Base-by-base conservation (phyloP, 352 stramenopile genomes). In the Globisporangium rhizosaccharum region DNA sequence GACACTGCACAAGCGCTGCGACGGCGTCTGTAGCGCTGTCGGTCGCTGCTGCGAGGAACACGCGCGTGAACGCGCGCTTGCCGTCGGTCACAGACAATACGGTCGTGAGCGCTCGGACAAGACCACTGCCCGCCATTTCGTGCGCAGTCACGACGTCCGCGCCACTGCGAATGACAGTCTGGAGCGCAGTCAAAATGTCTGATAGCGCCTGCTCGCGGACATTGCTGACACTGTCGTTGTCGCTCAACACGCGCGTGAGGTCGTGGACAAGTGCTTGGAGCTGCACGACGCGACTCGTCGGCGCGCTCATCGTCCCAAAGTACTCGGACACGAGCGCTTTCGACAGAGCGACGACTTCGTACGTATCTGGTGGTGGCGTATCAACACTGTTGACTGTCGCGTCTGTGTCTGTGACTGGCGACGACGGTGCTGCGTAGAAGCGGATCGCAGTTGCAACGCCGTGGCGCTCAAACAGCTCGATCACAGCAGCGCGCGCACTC, bases 81-180 rank as follows among this genome's bases (percentile, higher is more conserved):
- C 72, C 69, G 17, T 72, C 57, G 1, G 50, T 26, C 30, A 65
- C 50, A 10, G 68, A 63, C 39, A 87, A 59, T 23, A 76, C 45
- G 14, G 55, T 37, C 45, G 73, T 72, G 5, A 91, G 69, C 2
- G 67, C 57, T 12, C 67, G 66, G 33, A 85, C 76, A 5, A 91
- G 64, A 4, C 75, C 75, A 45, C 79, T 91, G 33, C 65, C 71
- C 39, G 76, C 65, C 23, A 91, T 75, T 52, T 91, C 79, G 55
- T 88, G 73, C 8, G 77, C 68, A 15, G 82, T 91, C 6, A 87
- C 53, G 44, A 69, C 72, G 6, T 67, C 60, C 2, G 70, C 59
- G 53, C 61, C 51, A 62, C 67, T 56, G 14, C 62, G 45, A 28
- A 76, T 46, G 44, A 72, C 47, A 74, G 49, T 25, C 71, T 67